A percentile compares a stretch with the other conserved stretches of the same genome.
phyloP scores from a whole-genome alignment of 352 stramenopile genomes.

The Saprolegnia diclina region DNA sequence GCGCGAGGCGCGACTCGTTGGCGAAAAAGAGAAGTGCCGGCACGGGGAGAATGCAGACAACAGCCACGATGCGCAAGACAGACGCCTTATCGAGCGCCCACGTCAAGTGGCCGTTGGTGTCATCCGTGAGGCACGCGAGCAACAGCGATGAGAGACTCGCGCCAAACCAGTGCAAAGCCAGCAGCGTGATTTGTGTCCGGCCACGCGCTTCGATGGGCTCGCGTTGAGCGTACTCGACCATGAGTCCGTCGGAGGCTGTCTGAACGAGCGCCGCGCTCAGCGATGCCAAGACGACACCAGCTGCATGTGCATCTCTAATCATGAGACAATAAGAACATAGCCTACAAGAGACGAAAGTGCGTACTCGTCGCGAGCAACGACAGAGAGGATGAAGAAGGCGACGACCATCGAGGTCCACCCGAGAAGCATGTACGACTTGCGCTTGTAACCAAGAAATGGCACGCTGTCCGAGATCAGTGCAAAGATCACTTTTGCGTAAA shows the following conservation, averaged over 20 bases:
- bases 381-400: not conserved
- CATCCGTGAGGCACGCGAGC: not conserved
- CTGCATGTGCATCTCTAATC: not conserved
- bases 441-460: not conserved
- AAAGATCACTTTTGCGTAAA: not conserved
- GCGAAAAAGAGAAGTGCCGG: conserved; percentile 8
- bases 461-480: conserved; percentile 14
- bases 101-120: not conserved
- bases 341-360: not conserved
- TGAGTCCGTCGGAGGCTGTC: conserved; percentile 1
- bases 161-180: conserved; percentile 1
- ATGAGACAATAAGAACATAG: not conserved
- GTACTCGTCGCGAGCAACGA: not conserved
- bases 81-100: not conserved
- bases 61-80: not conserved
- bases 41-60: conserved; percentile 1
- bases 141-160: not conserved
- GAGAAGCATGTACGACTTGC: conserved; percentile 23
- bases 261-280: conserved; percentile 5
- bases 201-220: conserved; percentile 23
- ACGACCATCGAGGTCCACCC: not conserved
- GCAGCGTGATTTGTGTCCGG: conserved; percentile 7
- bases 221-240: conserved; percentile 22
- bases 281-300: not conserved
- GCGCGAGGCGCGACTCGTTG: not conserved